phyloP scores from a whole-genome alignment of 192 early-diverging fungal genomes.

The Coemansia sp. region DNA sequence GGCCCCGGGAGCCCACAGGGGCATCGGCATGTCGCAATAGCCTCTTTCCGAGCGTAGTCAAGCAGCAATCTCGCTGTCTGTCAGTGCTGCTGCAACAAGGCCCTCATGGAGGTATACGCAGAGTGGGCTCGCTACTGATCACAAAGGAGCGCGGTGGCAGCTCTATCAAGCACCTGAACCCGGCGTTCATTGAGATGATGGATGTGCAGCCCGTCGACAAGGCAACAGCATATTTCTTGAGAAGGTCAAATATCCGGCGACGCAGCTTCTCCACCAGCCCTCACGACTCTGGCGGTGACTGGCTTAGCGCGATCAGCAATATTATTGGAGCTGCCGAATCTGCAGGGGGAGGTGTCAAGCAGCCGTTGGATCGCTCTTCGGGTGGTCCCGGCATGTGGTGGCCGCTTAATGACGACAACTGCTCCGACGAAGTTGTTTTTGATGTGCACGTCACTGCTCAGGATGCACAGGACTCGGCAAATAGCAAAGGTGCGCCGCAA shows the following conservation, averaged over 20 bases:
- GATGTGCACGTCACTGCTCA: conserved; percentile 40
- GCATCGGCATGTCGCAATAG: conserved; percentile 36
- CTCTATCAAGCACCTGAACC: conserved; percentile 40
- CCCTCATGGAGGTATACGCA: conserved; percentile 52
- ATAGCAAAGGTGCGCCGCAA: not conserved
- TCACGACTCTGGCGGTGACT: conserved; percentile 23
- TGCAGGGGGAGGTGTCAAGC: conserved; percentile 5
- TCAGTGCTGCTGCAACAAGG: conserved; percentile 54
- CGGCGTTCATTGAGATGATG: conserved; percentile 55
- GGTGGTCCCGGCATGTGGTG: conserved; percentile 54
- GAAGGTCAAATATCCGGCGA: conserved; percentile 44
- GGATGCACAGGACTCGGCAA: conserved; percentile 10
- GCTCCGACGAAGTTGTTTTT: conserved; percentile 46
- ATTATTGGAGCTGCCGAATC: conserved; percentile 16
- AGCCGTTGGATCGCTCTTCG: conserved; percentile 11
- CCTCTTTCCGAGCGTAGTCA: conserved; percentile 51
- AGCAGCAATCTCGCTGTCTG: conserved; percentile 52
- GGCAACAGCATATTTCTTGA: conserved; percentile 31
- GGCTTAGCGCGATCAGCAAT: conserved; percentile 24
- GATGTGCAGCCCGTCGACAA: conserved; percentile 51
- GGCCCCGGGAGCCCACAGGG: conserved; percentile 20
- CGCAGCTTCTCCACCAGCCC: conserved; percentile 47
- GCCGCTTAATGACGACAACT: conserved; percentile 55
- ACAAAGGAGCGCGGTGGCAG: conserved; percentile 46
- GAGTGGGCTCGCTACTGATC: conserved; percentile 47